phyloP scores from a whole-genome alignment of 768 basidiomycete species.

The Cystofilobasidium macerans region DNA sequence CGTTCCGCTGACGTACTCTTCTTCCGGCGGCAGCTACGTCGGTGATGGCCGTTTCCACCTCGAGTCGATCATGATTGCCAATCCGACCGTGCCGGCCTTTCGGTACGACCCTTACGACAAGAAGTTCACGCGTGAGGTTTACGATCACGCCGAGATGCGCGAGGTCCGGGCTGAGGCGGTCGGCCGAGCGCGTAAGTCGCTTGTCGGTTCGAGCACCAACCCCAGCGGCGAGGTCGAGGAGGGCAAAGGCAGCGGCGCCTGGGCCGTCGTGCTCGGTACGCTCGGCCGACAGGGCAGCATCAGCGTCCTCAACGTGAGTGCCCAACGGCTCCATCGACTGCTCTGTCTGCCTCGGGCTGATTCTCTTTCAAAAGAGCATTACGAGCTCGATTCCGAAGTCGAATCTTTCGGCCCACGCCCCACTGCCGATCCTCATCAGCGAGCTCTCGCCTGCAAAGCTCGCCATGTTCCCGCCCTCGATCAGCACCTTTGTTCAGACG shows the following conservation, averaged over 20 bases:
- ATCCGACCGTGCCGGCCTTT: conserved; percentile 86
- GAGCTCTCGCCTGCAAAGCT: conserved; percentile 95
- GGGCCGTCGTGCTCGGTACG: conserved; percentile 91
- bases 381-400: conserved; percentile 28
- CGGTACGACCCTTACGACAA: conserved; percentile 98
- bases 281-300: conserved; percentile 88
- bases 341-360: background rate
- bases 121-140: conserved; percentile 83
- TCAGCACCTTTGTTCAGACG: conserved; percentile 88
- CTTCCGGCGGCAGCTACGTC: conserved; percentile 55
- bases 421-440: conserved; percentile 79
- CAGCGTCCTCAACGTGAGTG: conserved; percentile 62
- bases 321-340: too few relatives aligned
- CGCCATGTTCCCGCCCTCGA: conserved; percentile 61
- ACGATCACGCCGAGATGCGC: conserved; percentile 82
- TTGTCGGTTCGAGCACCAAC: conserved; percentile 39
- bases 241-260: conserved; percentile 42
- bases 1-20: conserved; percentile 1
- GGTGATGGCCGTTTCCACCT: conserved; percentile 97
- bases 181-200: conserved; percentile 56
- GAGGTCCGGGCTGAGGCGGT: conserved; percentile 62
- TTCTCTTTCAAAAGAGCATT: conserved; percentile 26
- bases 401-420: conserved; percentile 28
- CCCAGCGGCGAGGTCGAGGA: conserved; percentile 26
- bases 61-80: conserved; percentile 99